Evolutionary conservation across 768 basidiomycete genomes (phyloP), one percentile per base, ranked within the genome.

Genomic region (Mycena pura): DNA sequence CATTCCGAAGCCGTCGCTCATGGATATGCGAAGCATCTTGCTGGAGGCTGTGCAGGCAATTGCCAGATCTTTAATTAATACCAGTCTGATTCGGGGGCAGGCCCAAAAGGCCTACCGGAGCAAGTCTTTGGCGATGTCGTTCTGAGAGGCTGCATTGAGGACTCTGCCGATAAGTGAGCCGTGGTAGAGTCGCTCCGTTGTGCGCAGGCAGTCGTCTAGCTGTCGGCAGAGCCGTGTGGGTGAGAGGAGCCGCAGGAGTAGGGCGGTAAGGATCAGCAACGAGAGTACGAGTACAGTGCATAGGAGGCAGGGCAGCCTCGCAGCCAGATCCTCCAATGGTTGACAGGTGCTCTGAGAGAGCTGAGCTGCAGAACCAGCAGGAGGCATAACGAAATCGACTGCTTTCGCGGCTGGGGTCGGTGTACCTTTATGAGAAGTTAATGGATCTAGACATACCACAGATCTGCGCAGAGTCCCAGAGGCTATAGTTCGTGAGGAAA

Each of bases 221-320:
- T 1, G 40, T 25, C 8, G 10, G 46, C 56, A 57, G 6, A 57
- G 13, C 14, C 56, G 19, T 11, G 39, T 32, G 28, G 56, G 56
- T n/a, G 34, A 27, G 13, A 36, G 36, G 6, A 57, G 19, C 14
- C 45, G 43, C 14, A 34, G 1, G 19, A 56, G n/a, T 22, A 29
- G 15, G 17, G 28, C 8, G 15, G 40, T 28, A 1, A 11, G 9
- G 38, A 40, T 19, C 22, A 57, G 4, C 7, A 31, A 9, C 14
- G 24, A 5, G 5, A 41, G 10, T 9, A 25, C 56, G 27, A 57
- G 11, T 0, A 49, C 10, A 3, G 21, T 40, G 29, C 56, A 57
- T 9, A 45, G 56, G 8, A 29, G 9, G 10, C 56, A 57, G 21
- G 56, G 56, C 6, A 57, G 38, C 11, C 43, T n/a, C n/a, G 56